Conservation (phyloP, 2,329 filamentous ascomycete species). For the Colletotrichum tabaci region DNA sequence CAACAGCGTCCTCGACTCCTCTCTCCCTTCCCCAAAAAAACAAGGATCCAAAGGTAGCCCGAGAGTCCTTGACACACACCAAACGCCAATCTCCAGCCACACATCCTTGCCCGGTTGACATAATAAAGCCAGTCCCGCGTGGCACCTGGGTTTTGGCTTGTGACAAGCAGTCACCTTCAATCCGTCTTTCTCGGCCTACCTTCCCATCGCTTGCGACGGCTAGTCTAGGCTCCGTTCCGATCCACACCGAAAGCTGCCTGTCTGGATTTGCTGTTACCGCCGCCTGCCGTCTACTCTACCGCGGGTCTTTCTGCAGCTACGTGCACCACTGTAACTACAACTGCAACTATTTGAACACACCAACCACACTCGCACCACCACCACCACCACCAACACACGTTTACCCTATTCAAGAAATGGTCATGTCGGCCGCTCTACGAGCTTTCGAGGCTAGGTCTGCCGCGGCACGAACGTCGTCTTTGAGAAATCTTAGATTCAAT, state of each 20-base stretch:
- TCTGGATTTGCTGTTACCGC: slow-evolving; percentile 11
- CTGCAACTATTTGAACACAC: slow-evolving; percentile 33
- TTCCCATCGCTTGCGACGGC: slow-evolving; percentile 15
- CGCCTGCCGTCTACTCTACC: slow-evolving; percentile 15
- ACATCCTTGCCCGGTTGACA: slow-evolving; percentile 31
- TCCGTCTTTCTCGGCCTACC: neutral
- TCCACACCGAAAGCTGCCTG: slow-evolving; percentile 34
- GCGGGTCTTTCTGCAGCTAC: slow-evolving; percentile 41
- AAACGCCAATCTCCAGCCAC: slow-evolving; percentile 1
- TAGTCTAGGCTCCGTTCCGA: slow-evolving; percentile 32
- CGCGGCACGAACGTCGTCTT: slow-evolving; percentile 31
- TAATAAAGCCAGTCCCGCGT: slow-evolving; percentile 27
- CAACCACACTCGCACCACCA: slow-evolving; percentile 22
- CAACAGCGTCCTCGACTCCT: slow-evolving; percentile 3
- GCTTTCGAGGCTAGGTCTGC: slow-evolving; percentile 44
- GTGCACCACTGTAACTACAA: slow-evolving; percentile 31
- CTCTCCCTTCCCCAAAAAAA: too few relatives aligned
- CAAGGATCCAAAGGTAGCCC: slow-evolving; percentile 1
- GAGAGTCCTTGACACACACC: neutral
- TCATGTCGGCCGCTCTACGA: slow-evolving; percentile 44
- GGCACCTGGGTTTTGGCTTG: slow-evolving; percentile 40
- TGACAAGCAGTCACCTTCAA: slow-evolving; percentile 36
- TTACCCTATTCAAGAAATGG: slow-evolving; percentile 27
- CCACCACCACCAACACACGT: slow-evolving; percentile 16
- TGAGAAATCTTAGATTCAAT: slow-evolving; percentile 26